Evolutionary conservation across 148 eudicot species (phyloP).

Genomic region (Hydrangea macrophylla): DNA sequence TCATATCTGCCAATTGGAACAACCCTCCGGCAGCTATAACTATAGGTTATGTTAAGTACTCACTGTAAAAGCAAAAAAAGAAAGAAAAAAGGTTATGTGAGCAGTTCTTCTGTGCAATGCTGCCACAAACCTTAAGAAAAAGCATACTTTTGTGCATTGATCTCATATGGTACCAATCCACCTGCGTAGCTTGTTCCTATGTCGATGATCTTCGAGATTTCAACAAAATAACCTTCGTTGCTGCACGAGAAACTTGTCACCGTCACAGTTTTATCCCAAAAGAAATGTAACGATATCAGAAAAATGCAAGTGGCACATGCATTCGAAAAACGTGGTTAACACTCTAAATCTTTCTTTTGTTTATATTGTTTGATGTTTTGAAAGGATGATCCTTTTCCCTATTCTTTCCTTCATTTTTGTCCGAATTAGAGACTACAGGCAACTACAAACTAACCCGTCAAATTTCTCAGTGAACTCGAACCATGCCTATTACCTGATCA

Average conservation of each 20-base stretch:
- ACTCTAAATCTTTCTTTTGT: neutral
- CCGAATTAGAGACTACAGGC: neutral
- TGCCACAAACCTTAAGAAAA: neutral
- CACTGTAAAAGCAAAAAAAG: neutral
- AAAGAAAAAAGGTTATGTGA: neutral
- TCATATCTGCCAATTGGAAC: neutral
- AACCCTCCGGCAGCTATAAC: neutral
- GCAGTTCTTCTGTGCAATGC: slow-evolving; percentile 4
- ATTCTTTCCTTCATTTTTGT: neutral
- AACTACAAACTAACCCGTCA: neutral
- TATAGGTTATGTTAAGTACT: slow-evolving; percentile 4
- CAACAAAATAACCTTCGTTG: slow-evolving; percentile 39
- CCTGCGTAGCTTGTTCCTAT: neutral
- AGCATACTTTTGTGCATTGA: neutral
- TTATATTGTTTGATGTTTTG: neutral
- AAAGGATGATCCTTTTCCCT: neutral
- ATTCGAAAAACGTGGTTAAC: neutral
- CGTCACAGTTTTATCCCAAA: neutral
- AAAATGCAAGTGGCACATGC: neutral
- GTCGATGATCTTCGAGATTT: slow-evolving; percentile 12
- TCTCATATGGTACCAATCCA: neutral
- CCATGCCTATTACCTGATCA: neutral
- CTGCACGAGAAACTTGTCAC: slow-evolving; percentile 28
- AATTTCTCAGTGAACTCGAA: neutral
- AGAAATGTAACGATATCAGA: neutral